phyloP scores from a whole-genome alignment of 2,329 filamentous ascomycete species.

The Teratosphaeria pseudoeucalypti region DNA sequence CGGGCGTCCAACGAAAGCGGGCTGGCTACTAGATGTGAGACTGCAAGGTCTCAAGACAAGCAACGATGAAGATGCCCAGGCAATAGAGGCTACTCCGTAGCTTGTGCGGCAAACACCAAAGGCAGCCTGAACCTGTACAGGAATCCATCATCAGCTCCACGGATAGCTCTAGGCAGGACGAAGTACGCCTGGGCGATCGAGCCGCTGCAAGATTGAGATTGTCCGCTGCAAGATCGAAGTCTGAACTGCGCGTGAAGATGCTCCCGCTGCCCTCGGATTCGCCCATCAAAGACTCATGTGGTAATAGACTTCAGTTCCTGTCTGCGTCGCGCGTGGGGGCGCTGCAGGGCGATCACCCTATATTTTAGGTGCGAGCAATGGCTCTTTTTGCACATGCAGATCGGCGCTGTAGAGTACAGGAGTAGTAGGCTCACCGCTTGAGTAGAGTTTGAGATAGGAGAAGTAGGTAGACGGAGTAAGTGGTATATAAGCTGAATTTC shows the following conservation, averaged over 20 bases:
- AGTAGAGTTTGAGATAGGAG: neutral
- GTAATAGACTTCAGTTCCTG: neutral
- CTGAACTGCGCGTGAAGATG: neutral
- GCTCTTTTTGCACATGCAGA: neutral
- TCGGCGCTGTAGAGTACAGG: neutral
- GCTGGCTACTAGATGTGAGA: no score
- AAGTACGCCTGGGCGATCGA: neutral
- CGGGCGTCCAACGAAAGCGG: no score
- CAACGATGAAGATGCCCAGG: neutral
- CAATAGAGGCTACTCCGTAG: neutral
- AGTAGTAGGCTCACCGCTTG: neutral
- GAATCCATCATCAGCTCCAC: neutral
- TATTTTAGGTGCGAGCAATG: neutral
- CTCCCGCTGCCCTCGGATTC: neutral
- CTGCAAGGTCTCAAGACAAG: neutral
- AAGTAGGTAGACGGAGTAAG: neutral
- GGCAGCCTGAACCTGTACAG: neutral
- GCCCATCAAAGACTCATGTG: neutral
- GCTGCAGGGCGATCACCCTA: neutral
- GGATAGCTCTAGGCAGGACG: neutral
- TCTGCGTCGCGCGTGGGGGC: neutral
- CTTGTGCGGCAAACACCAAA: neutral
- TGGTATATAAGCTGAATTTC: neutral
- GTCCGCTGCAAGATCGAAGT: neutral
- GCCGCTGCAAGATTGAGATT: neutral